Conservation (phyloP, 306 rosid genomes). For the Dalbergia cultrata region DNA sequence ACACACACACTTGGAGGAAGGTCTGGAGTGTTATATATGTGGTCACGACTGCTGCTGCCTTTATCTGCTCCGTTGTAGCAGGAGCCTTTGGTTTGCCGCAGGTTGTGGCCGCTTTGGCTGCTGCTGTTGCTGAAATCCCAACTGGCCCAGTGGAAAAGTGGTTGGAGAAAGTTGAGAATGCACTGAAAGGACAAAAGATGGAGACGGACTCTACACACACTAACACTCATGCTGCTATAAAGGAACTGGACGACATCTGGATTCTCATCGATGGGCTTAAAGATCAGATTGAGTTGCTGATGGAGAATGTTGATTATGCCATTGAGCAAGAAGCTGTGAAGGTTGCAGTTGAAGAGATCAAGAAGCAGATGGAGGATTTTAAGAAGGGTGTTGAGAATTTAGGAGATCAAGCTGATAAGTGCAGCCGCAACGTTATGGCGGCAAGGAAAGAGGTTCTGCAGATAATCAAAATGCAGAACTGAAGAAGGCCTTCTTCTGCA, state of each 20-base stretch:
- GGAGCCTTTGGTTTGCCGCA: no score
- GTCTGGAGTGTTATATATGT: conserved; percentile 72
- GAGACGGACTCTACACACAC: conserved; percentile 71
- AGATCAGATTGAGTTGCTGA: conserved; percentile 63
- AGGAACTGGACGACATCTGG: conserved; percentile 80
- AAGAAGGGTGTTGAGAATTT: conserved; percentile 82
- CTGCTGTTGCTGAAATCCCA: conserved; percentile 75
- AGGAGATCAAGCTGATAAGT: conserved; percentile 78
- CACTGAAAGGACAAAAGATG: conserved; percentile 76
- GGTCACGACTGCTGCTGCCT: conserved; percentile 74
- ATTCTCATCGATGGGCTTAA: conserved; percentile 71
- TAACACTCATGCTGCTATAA: conserved; percentile 81
- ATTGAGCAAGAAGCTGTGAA: conserved; percentile 73
- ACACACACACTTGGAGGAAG: conserved; percentile 73
- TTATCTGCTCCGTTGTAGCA: no score
- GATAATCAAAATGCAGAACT: conserved; percentile 69
- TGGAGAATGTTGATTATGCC: conserved; percentile 65
- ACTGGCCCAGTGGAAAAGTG: conserved; percentile 87
- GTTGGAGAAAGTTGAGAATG: conserved; percentile 74
- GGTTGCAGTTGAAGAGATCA: conserved; percentile 78
- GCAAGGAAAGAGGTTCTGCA: conserved; percentile 92
- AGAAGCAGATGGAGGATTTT: conserved; percentile 71
- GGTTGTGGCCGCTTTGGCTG: conserved; percentile 82
- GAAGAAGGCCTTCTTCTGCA: conserved; percentile 14
- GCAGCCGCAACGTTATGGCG: conserved; percentile 76